These are phyloP conservation scores for Nothophytophthora sp. DNA, from an alignment of 352 stramenopile species.

Conservation along the genomic window DNA sequence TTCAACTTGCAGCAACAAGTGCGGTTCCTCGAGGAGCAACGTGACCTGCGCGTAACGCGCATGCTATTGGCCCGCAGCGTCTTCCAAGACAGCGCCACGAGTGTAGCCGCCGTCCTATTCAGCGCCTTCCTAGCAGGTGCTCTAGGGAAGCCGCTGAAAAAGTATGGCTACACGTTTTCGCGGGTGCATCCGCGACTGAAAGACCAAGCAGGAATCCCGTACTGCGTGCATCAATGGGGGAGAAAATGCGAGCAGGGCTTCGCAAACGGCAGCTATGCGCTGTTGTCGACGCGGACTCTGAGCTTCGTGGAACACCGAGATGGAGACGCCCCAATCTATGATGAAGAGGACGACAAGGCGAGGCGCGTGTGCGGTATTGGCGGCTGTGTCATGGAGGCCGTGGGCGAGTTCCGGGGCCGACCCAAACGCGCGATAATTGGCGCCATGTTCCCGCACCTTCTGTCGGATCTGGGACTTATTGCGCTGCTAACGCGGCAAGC, in stretches of 20 bases:
- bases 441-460: slow-evolving; percentile 24
- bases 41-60: slow-evolving; percentile 19
- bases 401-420: slow-evolving; percentile 20
- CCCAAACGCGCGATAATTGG: slow-evolving; percentile 30
- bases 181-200: too few relatives aligned
- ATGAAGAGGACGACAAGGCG: slow-evolving; percentile 12
- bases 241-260: too few relatives aligned
- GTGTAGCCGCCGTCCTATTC: too few relatives aligned
- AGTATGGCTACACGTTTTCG: too few relatives aligned
- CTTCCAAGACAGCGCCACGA: slow-evolving; percentile 13
- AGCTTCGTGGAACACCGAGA: slow-evolving; percentile 23
- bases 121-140: slow-evolving; percentile 3
- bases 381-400: slow-evolving; percentile 20
- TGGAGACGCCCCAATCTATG: slow-evolving; percentile 14
- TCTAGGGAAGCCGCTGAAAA: not conserved
- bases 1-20: slow-evolving; percentile 34
- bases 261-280: too few relatives aligned
- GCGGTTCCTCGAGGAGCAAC: slow-evolving; percentile 21
- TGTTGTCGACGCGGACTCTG: too few relatives aligned
- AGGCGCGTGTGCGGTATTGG: slow-evolving; percentile 12
- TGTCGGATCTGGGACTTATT: too few relatives aligned
- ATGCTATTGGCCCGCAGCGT: slow-evolving; percentile 17
- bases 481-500: too few relatives aligned
- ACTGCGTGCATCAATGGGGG: too few relatives aligned
- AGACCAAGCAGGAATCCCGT: too few relatives aligned